These are phyloP conservation scores for Monosporascus sp. DNA, from an alignment of 2,329 filamentous ascomycete species.

Conservation along the genomic window DNA sequence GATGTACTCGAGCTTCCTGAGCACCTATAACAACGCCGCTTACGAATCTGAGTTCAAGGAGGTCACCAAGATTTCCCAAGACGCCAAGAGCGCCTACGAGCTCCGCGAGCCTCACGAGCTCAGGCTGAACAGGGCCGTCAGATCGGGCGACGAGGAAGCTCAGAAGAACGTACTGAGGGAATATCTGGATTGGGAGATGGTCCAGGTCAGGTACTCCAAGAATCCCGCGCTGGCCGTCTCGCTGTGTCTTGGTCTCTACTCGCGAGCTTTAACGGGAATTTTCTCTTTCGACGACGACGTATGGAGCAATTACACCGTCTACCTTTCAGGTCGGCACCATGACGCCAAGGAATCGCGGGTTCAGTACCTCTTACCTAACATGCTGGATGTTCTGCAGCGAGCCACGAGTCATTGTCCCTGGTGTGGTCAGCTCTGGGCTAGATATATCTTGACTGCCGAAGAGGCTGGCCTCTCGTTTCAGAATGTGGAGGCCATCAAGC, in stretches of 20 bases:
- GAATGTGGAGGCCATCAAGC: constrained; percentile 84
- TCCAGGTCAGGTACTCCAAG: constrained; percentile 49
- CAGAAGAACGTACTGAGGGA: constrained; percentile 50
- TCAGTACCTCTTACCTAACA: constrained; percentile 34
- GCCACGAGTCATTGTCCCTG: constrained; percentile 89
- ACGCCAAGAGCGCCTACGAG: constrained; percentile 58
- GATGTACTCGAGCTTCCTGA: constrained; percentile 68
- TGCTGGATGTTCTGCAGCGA: constrained; percentile 70
- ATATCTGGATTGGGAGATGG: constrained; percentile 84
- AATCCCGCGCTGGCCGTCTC: constrained; percentile 39
- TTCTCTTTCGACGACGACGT: constrained; percentile 68
- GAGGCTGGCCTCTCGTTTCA: constrained; percentile 69
- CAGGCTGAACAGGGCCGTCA: constrained; percentile 53
- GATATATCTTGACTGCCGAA: constrained; percentile 81
- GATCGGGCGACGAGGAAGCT: constrained; percentile 49
- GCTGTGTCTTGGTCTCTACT: constrained; percentile 63
- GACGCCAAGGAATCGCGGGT: constrained; percentile 32
- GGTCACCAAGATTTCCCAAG: constrained; percentile 55
- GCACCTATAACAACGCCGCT: constrained; percentile 61
- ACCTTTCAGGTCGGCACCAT: constrained; percentile 52
- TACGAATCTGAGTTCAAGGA: constrained; percentile 72
- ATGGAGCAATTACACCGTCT: constrained; percentile 82
- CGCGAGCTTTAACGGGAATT: constrained; percentile 64
- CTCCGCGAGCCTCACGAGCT: constrained; percentile 64
- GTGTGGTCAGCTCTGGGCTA: constrained; percentile 86